phyloP scores from a whole-genome alignment of 495 filamentous ascomycete genomes.

The Amphirosellinia nigrospora region DNA sequence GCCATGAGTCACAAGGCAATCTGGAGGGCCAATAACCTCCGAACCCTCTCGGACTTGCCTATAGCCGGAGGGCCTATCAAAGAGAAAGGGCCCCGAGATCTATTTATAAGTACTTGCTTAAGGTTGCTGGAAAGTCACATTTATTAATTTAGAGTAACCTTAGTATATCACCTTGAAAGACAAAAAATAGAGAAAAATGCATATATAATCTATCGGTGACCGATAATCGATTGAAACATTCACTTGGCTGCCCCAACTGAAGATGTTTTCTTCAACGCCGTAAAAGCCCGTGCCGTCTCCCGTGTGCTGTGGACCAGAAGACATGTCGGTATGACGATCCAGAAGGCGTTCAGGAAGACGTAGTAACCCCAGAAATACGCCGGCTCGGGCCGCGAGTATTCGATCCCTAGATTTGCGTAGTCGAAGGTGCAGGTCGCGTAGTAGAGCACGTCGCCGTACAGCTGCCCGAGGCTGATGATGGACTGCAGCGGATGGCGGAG shows the following conservation, averaged over 20 bases:
- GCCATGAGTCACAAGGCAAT: too few relatives aligned
- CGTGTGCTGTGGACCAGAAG: constrained; percentile 13
- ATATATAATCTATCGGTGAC: not conserved
- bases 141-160: not conserved
- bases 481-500: constrained; percentile 59
- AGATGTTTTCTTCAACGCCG: constrained; percentile 17
- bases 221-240: not conserved
- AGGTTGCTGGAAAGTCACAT: not conserved
- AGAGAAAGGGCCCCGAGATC: too few relatives aligned
- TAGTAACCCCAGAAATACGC: constrained; percentile 65
- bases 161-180: not conserved
- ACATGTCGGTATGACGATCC: constrained; percentile 58
- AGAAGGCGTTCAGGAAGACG: constrained; percentile 61
- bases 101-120: too few relatives aligned
- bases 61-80: too few relatives aligned
- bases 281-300: constrained; percentile 19
- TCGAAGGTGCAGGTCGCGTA: constrained; percentile 61
- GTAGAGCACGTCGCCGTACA: constrained; percentile 65
- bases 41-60: not conserved
- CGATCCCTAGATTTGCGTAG: constrained; percentile 41
- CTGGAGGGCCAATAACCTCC: too few relatives aligned
- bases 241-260: not conserved
- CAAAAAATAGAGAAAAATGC: not conserved
- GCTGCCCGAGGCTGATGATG: constrained; percentile 60
- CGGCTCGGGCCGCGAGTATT: constrained; percentile 59